Evolutionary conservation across 805 yeast genomes (phyloP).

Genomic region (Wickerhamiella domercqiae): DNA sequence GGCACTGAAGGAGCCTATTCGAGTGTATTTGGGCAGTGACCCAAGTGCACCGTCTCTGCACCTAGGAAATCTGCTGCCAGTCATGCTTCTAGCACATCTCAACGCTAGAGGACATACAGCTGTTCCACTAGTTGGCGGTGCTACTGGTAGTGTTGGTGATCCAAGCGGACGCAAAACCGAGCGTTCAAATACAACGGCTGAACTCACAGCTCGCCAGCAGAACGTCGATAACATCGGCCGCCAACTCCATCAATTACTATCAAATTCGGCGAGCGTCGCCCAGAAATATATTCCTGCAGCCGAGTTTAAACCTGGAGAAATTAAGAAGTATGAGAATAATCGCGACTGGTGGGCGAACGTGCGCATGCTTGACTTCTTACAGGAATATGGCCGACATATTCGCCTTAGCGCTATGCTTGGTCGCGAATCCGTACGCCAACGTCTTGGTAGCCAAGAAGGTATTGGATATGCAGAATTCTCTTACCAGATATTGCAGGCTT

Average conservation of each 20-base stretch:
- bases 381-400: conserved; percentile 59
- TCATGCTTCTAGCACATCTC: conserved; percentile 74
- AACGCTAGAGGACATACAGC: conserved; percentile 70
- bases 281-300: conserved; percentile 28
- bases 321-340: conserved; percentile 44
- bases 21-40: conserved; percentile 87
- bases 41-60: conserved; percentile 87
- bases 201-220: conserved; percentile 29
- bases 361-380: conserved; percentile 61
- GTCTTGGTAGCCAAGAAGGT: conserved; percentile 57
- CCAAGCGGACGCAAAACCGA: conserved; percentile 86
- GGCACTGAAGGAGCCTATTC: conserved; percentile 28
- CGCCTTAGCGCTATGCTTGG: conserved; percentile 77
- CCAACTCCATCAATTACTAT: conserved; percentile 51
- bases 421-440: conserved; percentile 68
- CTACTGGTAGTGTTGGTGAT: conserved; percentile 92
- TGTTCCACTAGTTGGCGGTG: conserved; percentile 58
- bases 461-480: conserved; percentile 89
- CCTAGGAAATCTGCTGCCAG: conserved; percentile 77
- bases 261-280: conserved; percentile 49
- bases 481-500: conserved; percentile 86
- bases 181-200: conserved; percentile 41
- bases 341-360: conserved; percentile 75
- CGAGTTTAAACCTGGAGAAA: conserved; percentile 7
- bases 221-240: conserved; percentile 45